Percentiles rank a stretch among this genome's conserved stretches.
These are phyloP conservation scores for Quercus cerris DNA, from an alignment of 306 rosid species.

Conservation along the genomic window DNA sequence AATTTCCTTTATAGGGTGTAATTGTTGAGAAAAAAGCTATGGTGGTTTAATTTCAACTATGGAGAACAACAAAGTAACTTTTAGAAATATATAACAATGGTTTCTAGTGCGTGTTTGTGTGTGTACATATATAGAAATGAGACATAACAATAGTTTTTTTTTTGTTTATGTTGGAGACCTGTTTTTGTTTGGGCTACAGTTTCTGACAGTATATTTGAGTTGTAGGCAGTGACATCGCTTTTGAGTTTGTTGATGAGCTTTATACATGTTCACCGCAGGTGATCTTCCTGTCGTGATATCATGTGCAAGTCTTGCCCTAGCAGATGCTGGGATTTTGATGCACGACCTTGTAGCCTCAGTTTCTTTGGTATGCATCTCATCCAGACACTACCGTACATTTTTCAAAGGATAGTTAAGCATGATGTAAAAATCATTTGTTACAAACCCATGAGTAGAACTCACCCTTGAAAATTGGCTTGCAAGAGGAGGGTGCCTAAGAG, in stretches of 20 bases:
- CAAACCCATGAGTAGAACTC: no score
- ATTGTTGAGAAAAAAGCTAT: not conserved
- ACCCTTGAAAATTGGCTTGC: no score
- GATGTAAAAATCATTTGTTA: not conserved
- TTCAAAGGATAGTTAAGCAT: not conserved
- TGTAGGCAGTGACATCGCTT: conserved; percentile 15
- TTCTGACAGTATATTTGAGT: not conserved
- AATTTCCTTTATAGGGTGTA: not conserved
- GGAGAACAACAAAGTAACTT: not conserved
- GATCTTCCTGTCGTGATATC: conserved; percentile 93
- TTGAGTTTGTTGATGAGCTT: conserved; percentile 1
- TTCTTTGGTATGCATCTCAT: conserved; percentile 77
- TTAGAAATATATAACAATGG: not conserved
- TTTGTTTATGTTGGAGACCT: not conserved
- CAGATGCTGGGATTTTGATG: conserved; percentile 98
- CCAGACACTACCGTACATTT: not conserved
- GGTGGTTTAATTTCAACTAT: not conserved
- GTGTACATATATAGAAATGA: not conserved
- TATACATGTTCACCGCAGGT: conserved; percentile 41
- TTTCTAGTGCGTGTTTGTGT: no score
- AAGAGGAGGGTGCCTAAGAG: no score
- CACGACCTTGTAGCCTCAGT: conserved; percentile 92
- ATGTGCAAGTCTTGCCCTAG: conserved; percentile 96
- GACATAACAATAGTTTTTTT: not conserved
- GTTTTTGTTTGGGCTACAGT: not conserved